Evolutionary conservation across 73 alveolate genomes (phyloP).

Genomic region (Paramecium caudatum): DNA sequence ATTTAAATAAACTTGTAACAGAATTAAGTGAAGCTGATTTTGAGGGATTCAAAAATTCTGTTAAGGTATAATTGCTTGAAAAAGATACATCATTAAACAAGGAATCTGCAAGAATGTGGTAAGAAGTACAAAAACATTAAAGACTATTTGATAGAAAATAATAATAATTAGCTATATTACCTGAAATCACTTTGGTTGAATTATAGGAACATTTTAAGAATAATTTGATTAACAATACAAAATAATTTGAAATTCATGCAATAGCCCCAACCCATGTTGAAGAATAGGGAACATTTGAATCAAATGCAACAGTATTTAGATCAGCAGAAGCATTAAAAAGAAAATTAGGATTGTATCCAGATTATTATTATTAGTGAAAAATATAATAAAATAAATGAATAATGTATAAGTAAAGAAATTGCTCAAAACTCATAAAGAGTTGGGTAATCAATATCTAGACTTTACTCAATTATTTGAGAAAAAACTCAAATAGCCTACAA

Average conservation of each 20-base stretch:
- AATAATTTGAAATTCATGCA: constrained; percentile 44
- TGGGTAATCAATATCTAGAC: constrained; percentile 47
- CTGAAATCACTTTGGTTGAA: background rate
- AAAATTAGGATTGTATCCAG: background rate
- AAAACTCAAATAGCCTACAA: constrained; percentile 39
- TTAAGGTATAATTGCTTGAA: constrained; percentile 47
- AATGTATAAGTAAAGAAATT: constrained; percentile 39
- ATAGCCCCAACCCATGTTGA: constrained; percentile 52
- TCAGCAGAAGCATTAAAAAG: background rate
- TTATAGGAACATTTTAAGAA: background rate
- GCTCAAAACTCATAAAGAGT: constrained; percentile 54
- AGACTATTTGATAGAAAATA: constrained; percentile 69
- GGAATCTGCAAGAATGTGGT: constrained; percentile 72
- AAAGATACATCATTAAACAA: constrained; percentile 53
- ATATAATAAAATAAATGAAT: background rate
- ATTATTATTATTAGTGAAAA: constrained; percentile 3
- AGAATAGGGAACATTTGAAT: constrained; percentile 3
- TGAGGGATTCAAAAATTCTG: constrained; percentile 52
- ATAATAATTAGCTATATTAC: background rate
- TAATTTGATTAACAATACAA: constrained; percentile 36
- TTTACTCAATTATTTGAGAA: constrained; percentile 47
- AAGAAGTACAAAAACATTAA: constrained; percentile 67
- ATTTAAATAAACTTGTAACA: background rate
- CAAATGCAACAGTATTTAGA: background rate
- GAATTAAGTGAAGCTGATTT: constrained; percentile 58